Percentiles rank a stretch among this genome's conserved stretches.
Evolutionary conservation across 116 monocot genomes (phyloP).

Genomic region (Phalaenopsis hybrid): DNA sequence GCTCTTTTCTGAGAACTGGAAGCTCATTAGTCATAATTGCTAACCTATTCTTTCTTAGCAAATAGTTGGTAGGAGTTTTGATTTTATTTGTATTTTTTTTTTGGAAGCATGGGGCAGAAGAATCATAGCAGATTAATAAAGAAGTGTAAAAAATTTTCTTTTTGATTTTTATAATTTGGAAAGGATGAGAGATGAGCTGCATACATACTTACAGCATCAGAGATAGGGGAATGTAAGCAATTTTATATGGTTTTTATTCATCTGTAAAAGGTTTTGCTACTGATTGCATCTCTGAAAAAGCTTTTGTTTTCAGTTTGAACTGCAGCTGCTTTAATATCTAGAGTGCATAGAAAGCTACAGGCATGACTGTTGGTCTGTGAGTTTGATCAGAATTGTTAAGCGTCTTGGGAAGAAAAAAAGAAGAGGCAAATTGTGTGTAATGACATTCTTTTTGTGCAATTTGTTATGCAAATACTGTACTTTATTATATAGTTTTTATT

Average conservation of each 20-base stretch:
- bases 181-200: slow-evolving; percentile 1
- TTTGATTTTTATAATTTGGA: slow-evolving; percentile 6
- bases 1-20: background rate
- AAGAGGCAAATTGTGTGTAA: background rate
- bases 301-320: background rate
- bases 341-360: slow-evolving; percentile 9
- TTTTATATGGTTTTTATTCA: background rate
- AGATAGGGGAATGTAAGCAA: background rate
- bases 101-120: slow-evolving; percentile 2
- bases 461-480: too few relatives aligned
- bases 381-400: background rate
- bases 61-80: background rate
- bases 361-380: slow-evolving; percentile 9
- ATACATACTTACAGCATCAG: slow-evolving; percentile 7
- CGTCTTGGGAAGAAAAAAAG: background rate
- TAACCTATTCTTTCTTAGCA: slow-evolving; percentile 6
- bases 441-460: background rate
- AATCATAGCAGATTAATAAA: slow-evolving; percentile 1
- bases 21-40: background rate
- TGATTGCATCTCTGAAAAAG: slow-evolving; percentile 9
- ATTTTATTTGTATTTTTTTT: slow-evolving; percentile 10
- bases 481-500: too few relatives aligned
- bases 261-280: slow-evolving; percentile 2
- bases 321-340: slow-evolving; percentile 2
- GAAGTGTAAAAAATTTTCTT: background rate